Base-by-base conservation (phyloP, 352 stramenopile genomes). In the Globisporangium rhizosaccharum region DNA sequence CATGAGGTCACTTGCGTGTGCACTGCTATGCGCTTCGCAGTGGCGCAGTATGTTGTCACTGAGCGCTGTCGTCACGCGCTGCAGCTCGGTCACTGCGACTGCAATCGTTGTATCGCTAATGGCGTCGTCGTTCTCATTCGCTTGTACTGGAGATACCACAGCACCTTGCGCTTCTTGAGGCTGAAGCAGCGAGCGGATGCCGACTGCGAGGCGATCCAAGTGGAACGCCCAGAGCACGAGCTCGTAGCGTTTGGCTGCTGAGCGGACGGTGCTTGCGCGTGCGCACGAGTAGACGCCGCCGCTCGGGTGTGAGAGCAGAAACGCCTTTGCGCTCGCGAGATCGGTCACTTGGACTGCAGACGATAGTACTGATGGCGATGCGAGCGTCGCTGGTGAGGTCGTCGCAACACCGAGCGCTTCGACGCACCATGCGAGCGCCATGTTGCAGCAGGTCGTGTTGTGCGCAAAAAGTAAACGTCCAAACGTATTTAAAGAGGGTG, bases 281-380 rank as follows among this genome's bases (percentile, higher is more conserved):
- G 66, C 71, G 41, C 79, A 89, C 25, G 82, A 85, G 70, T 90
- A 92, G 47, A 88, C 71, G 48, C 82, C 82, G 8, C 51, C 25
- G 15, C 14, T 59, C 25, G 79, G 72, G 10, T 64, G 66, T 20
- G 73, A 67, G 41, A 76, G 50, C 37, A 92, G 59, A 49, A 90
- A 88, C 28, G 49, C 50, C 62, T 82, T 88, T 1, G 77, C 65
- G 23, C 60, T 76, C 20, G 52, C 12, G 8, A 53, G 28, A 15
- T 56, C 23, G 8, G 52, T 26, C 52, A 3, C 47, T 28, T 46
- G 18, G 3, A 18, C 18, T 8, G 6, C 18, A 5, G 45, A 26
- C 52, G 12, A 47, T 25, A 36, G 17, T 12, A 8, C 17, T 18
- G 17, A 1, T 2, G 42, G 5, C 3, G 15, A 30, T 5, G n/a